Conservation (phyloP, 2,329 filamentous ascomycete species). For the Stemphylium lycopersici region DNA sequence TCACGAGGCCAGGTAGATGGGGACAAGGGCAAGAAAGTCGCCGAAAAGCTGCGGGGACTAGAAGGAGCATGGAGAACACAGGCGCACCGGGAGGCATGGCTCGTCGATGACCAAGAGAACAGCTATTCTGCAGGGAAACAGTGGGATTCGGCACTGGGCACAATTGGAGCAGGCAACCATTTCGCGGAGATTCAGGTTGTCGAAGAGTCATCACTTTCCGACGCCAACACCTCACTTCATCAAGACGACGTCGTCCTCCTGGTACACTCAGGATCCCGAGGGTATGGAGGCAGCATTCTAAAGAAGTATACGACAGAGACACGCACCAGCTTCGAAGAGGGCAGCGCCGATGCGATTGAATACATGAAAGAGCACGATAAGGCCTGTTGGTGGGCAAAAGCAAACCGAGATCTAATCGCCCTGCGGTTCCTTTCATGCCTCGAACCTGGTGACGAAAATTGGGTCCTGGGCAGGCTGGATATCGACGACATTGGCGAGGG, state of each 20-base stretch:
- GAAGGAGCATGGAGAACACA: conserved; percentile 44
- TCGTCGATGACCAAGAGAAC: conserved; percentile 20
- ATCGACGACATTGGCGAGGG: conserved; percentile 1
- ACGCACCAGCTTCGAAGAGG: conserved; percentile 34
- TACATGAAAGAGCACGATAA: conserved; percentile 46
- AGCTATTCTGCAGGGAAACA: conserved; percentile 36
- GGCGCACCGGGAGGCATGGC: conserved; percentile 38
- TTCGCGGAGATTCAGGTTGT: conserved; percentile 50
- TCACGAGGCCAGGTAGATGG: conserved; percentile 40
- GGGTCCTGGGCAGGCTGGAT: conserved; percentile 21
- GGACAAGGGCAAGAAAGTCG: conserved; percentile 43
- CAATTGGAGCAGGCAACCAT: conserved; percentile 49
- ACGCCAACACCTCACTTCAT: conserved; percentile 18
- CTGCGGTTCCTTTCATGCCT: conserved; percentile 46
- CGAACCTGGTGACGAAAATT: conserved; percentile 39
- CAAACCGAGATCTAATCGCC: conserved; percentile 49
- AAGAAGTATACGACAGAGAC: conserved; percentile 35
- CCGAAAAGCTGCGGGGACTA: conserved; percentile 44
- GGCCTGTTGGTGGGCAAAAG: conserved; percentile 47
- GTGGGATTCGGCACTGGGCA: conserved; percentile 45
- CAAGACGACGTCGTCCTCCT: conserved; percentile 45
- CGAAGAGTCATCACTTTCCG: conserved; percentile 26
- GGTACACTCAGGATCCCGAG: conserved; percentile 48
- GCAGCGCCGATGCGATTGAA: conserved; percentile 26
- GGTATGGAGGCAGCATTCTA: conserved; percentile 45